Evolutionary conservation across 2,329 filamentous ascomycete genomes (phyloP).

Genomic region (Teratosphaeria epicoccoides): DNA sequence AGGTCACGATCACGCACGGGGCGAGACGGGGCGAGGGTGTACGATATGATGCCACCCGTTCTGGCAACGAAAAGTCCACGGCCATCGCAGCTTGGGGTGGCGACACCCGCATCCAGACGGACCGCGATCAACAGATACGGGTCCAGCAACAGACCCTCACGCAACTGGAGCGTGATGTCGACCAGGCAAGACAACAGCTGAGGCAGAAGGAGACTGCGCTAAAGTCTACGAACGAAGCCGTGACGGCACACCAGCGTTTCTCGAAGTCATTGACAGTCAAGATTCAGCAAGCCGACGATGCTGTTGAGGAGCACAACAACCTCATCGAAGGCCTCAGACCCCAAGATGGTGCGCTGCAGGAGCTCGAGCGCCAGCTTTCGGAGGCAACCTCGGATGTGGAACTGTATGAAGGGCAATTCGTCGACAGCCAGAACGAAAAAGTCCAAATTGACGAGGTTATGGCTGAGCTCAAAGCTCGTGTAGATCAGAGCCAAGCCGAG

Average conservation of each 20-base stretch:
- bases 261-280: constrained; percentile 43
- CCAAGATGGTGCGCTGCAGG: constrained; percentile 48
- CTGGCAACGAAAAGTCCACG: constrained; percentile 39
- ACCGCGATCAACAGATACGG: constrained; percentile 20
- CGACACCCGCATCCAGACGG: constrained; percentile 47
- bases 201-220: constrained; percentile 39
- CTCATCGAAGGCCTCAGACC: constrained; percentile 48
- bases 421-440: constrained; percentile 39
- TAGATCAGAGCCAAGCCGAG: constrained; percentile 23
- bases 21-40: constrained; percentile 47
- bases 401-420: constrained; percentile 34
- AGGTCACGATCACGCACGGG: constrained; percentile 57
- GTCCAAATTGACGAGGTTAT: constrained; percentile 31
- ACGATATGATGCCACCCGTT: constrained; percentile 44
- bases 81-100: constrained; percentile 45
- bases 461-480: constrained; percentile 19
- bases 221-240: constrained; percentile 39
- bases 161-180: constrained; percentile 36
- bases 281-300: constrained; percentile 50
- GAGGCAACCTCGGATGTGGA: constrained; percentile 42
- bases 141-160: constrained; percentile 33
- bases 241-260: constrained; percentile 41
- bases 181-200: constrained; percentile 41
- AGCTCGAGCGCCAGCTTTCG: constrained; percentile 40
- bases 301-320: constrained; percentile 56